phyloP scores from a whole-genome alignment of 2,329 filamentous ascomycete species.

The Diaporthe citriasiana region DNA sequence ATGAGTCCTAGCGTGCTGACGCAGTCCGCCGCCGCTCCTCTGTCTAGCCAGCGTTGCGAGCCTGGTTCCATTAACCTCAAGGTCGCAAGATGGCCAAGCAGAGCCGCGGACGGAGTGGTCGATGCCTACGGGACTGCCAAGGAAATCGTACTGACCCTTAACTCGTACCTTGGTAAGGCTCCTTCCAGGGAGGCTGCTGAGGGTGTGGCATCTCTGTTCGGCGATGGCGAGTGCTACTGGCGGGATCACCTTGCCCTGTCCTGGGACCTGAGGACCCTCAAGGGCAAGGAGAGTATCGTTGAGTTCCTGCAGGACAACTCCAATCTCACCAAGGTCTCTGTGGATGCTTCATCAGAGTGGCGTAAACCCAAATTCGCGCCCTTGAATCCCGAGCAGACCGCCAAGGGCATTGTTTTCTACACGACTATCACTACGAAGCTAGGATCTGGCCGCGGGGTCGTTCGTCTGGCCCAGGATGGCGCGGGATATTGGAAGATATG shows the following conservation, averaged over 20 bases:
- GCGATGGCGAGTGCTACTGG: conserved; percentile 64
- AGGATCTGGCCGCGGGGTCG: conserved; percentile 69
- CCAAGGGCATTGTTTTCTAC: conserved; percentile 69
- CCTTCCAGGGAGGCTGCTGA: conserved; percentile 46
- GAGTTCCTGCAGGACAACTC: conserved; percentile 56
- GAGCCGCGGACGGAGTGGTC: conserved; percentile 47
- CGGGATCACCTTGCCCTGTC: conserved; percentile 70
- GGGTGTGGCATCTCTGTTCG: conserved; percentile 53
- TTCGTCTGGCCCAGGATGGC: conserved; percentile 61
- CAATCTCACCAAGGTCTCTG: conserved; percentile 58
- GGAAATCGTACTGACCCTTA: conserved; percentile 56
- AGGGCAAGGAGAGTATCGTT: conserved; percentile 57
- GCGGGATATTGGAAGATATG: conserved; percentile 70
- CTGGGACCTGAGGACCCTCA: conserved; percentile 68
- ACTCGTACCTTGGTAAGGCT: conserved; percentile 54
- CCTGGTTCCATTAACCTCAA: conserved; percentile 69
- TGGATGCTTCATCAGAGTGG: conserved; percentile 62
- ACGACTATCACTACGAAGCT: conserved; percentile 66
- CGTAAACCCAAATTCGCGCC: conserved; percentile 59
- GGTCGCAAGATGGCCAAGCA: conserved; percentile 59
- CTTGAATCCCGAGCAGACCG: conserved; percentile 64
- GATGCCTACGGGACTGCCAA: conserved; percentile 56
- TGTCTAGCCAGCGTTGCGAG: conserved; percentile 44
- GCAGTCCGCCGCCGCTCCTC: neutral
- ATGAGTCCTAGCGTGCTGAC: conserved; percentile 36